phyloP scores from a whole-genome alignment of 306 rosid species.

The Cucumis sativus region Cucumber_9930_V3 NC_026660.2:28047501-28048000 shows the following conservation, averaged over 20 bases:
- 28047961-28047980: not conserved
- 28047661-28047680: not conserved
- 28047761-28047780: not conserved
- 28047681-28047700: not conserved
- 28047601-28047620: not conserved
- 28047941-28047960: not conserved
- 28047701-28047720: not conserved
- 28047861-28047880: not conserved
- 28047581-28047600: not conserved
- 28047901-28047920: not conserved
- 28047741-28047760: not conserved
- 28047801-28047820: conserved; percentile 40
- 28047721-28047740: not conserved
- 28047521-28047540: not conserved
- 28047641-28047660: not conserved
- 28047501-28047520: not conserved
- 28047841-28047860: not conserved
- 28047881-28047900: not conserved
- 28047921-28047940: not conserved
- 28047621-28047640: not conserved
- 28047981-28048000: not conserved
- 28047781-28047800: conserved; percentile 69
- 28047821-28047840: not conserved
- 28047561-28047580: conserved; percentile 1
- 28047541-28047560: not conserved